phyloP scores from a whole-genome alignment of 441 rosid species.

The Erysimum pusillum region DNA sequence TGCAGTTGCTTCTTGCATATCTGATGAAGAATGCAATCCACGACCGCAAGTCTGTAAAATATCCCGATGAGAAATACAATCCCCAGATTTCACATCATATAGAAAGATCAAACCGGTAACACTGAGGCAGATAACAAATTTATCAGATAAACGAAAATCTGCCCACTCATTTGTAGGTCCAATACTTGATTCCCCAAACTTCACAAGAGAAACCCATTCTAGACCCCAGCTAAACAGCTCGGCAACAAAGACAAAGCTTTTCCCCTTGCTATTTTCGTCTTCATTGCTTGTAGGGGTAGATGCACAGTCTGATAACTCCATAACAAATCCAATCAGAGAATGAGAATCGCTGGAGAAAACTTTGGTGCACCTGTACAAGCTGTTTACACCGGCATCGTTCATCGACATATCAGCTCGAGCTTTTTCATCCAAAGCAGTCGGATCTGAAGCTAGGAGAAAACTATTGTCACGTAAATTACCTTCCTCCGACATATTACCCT shows the following conservation, averaged over 20 bases:
- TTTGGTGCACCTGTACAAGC: slow-evolving; percentile 70
- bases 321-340: slow-evolving; percentile 79
- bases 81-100: slow-evolving; percentile 73
- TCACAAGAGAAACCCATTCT: slow-evolving; percentile 85
- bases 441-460: slow-evolving; percentile 44
- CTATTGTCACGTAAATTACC: slow-evolving; percentile 45
- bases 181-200: slow-evolving; percentile 57
- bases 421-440: slow-evolving; percentile 45
- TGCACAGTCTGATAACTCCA: slow-evolving; percentile 56
- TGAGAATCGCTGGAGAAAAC: slow-evolving; percentile 85
- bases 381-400: slow-evolving; percentile 44
- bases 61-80: slow-evolving; percentile 70
- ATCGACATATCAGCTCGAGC: slow-evolving; percentile 48
- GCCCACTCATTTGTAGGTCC: slow-evolving; percentile 67
- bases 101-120: slow-evolving; percentile 71
- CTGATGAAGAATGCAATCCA: slow-evolving; percentile 54
- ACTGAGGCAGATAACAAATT: slow-evolving; percentile 88
- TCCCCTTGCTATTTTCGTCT: slow-evolving; percentile 49
- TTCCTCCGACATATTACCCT: slow-evolving; percentile 46
- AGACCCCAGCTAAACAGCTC: slow-evolving; percentile 73
- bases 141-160: slow-evolving; percentile 84
- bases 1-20: slow-evolving; percentile 44
- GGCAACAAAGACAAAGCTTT: slow-evolving; percentile 67
- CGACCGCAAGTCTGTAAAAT: slow-evolving; percentile 62
- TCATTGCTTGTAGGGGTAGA: slow-evolving; percentile 50